Evolutionary conservation across 2,329 filamentous ascomycete genomes (phyloP).

Genomic region (Cytospora piceicola): DNA sequence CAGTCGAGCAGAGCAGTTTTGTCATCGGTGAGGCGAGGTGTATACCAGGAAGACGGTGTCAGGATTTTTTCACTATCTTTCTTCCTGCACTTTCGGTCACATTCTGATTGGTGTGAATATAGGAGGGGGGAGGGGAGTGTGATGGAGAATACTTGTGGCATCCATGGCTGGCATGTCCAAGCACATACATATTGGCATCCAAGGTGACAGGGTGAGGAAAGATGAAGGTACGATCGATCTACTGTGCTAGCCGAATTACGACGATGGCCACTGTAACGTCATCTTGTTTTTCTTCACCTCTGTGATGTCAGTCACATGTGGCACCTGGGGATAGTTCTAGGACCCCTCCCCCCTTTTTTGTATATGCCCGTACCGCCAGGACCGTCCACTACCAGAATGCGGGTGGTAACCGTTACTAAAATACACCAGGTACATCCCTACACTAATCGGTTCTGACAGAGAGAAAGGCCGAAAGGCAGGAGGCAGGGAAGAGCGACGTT

Average conservation of each 20-base stretch:
- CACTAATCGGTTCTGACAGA: too few relatives aligned
- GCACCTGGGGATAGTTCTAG: neutral
- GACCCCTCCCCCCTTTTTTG: too few relatives aligned
- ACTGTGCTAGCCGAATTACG: neutral
- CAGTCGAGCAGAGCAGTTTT: neutral
- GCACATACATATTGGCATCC: too few relatives aligned
- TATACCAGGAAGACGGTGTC: neutral
- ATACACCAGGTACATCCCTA: neutral
- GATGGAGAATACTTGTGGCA: neutral
- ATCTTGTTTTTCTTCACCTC: neutral
- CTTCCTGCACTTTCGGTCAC: neutral
- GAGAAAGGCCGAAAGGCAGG: too few relatives aligned
- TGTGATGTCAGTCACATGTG: neutral
- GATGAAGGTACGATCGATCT: neutral
- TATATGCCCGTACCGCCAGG: neutral
- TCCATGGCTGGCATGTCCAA: neutral
- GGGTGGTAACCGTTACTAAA: too few relatives aligned
- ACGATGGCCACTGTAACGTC: neutral
- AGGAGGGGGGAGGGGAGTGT: neutral
- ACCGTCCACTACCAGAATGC: too few relatives aligned
- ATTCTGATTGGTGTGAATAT: neutral
- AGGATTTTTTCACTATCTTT: neutral
- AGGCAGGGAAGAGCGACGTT: too few relatives aligned
- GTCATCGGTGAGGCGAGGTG: constrained; percentile 2
- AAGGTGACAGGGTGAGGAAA: neutral